phyloP scores from a whole-genome alignment of 192 early-diverging fungal species.

The Dispira parvispora region DNA sequence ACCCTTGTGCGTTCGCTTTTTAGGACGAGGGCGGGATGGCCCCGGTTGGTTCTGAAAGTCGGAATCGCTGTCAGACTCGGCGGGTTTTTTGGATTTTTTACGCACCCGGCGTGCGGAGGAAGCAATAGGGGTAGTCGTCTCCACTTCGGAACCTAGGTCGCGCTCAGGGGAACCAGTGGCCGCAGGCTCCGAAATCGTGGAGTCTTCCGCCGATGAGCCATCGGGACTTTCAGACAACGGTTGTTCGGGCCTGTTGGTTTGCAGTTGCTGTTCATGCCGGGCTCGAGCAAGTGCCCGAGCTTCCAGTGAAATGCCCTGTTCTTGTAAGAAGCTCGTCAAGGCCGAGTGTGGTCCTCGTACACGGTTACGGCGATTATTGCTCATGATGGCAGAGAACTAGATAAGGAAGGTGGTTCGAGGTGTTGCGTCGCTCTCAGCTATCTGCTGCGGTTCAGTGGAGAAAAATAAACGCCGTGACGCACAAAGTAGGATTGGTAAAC shows the following conservation, averaged over 20 bases:
- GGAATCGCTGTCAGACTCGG: conserved; percentile 13
- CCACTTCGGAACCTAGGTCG: conserved; percentile 12
- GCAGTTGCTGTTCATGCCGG: conserved; percentile 1
- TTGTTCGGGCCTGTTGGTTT: neutral
- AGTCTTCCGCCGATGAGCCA: neutral
- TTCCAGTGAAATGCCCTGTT: conserved; percentile 20
- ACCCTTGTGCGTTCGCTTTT: conserved; percentile 20
- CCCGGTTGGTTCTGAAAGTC: neutral
- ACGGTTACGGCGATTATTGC: neutral
- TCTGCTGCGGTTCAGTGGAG: no score
- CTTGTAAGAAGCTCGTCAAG: conserved; percentile 26
- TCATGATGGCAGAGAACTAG: no score
- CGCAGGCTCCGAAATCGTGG: conserved; percentile 14
- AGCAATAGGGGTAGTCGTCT: neutral
- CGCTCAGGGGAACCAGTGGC: conserved; percentile 20
- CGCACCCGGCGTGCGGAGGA: conserved; percentile 8
- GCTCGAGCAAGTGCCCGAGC: conserved; percentile 4
- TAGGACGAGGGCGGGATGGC: conserved; percentile 14
- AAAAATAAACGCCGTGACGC: no score
- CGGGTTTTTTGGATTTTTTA: conserved; percentile 10
- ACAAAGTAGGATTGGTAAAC: no score
- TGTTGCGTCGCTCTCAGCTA: no score
- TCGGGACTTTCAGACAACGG: neutral
- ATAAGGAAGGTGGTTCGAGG: no score
- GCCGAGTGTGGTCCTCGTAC: conserved; percentile 24